Percentiles rank a stretch among this genome's conserved stretches.
Evolutionary conservation across 257 asterid species (phyloP).

Genomic region (Salvia splendens): DNA sequence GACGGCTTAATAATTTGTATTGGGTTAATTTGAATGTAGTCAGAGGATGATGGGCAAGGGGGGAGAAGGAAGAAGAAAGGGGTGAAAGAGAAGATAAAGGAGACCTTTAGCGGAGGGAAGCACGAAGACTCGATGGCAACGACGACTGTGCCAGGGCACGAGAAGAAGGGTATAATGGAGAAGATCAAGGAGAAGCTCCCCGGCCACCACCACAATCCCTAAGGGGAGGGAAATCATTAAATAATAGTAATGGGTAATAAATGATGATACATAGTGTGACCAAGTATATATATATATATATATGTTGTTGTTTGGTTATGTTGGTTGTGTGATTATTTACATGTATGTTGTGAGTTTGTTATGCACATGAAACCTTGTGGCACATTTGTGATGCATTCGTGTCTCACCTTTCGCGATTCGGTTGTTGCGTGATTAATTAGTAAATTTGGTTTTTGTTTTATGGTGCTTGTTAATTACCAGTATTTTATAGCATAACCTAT

Average conservation of each 20-base stretch:
- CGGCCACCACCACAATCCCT: slow-evolving; percentile 57
- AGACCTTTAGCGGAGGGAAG: slow-evolving; percentile 50
- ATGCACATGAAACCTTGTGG: not conserved
- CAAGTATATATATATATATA: too few relatives aligned
- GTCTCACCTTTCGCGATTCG: not conserved
- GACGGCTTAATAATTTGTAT: too few relatives aligned
- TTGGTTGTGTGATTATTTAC: not conserved
- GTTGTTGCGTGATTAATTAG: too few relatives aligned
- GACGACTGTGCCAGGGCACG: slow-evolving; percentile 37
- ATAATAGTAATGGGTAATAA: not conserved
- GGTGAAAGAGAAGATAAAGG: slow-evolving; percentile 65
- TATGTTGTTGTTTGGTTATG: not conserved
- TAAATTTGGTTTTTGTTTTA: too few relatives aligned
- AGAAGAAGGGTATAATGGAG: slow-evolving; percentile 76
- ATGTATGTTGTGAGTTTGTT: too few relatives aligned
- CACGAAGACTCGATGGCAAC: slow-evolving; percentile 18
- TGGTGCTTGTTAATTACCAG: too few relatives aligned
- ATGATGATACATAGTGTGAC: too few relatives aligned
- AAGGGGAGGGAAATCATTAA: not conserved
- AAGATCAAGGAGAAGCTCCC: slow-evolving; percentile 81
- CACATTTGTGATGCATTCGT: not conserved
- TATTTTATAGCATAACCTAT: too few relatives aligned
- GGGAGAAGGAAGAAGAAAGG: slow-evolving; percentile 78
- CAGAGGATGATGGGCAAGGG: slow-evolving; percentile 78
- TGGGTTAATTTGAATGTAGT: slow-evolving; percentile 26